Evolutionary conservation across 2,329 filamentous ascomycete genomes (phyloP).

Genomic region (Nemania sp.): DNA sequence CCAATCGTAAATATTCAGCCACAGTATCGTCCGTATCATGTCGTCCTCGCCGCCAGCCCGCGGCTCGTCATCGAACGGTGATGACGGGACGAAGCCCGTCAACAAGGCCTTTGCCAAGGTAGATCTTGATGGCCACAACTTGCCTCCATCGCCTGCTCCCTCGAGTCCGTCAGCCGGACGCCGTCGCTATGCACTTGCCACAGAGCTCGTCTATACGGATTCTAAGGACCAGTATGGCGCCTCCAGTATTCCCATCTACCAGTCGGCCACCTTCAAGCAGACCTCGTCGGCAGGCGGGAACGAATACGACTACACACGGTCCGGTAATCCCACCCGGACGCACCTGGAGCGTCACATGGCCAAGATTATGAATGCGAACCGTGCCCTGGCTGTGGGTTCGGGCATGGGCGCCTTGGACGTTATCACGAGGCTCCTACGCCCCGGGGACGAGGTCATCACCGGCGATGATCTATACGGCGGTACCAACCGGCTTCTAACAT

Average conservation of each 20-base stretch:
- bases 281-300: conserved; percentile 75
- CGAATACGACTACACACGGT: conserved; percentile 98
- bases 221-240: conserved; percentile 96
- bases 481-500: conserved; percentile 90
- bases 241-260: conserved; percentile 96
- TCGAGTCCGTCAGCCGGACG: conserved; percentile 85
- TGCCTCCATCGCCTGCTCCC: conserved; percentile 89
- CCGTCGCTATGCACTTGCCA: conserved; percentile 86
- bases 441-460: conserved; percentile 95
- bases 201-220: conserved; percentile 95
- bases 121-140: conserved; percentile 80
- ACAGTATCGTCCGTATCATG: conserved; percentile 22
- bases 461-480: conserved; percentile 97
- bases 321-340: conserved; percentile 93
- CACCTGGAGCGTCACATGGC: conserved; percentile 95
- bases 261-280: conserved; percentile 98
- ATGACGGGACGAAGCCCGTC: conserved; percentile 45
- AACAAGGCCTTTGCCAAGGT: conserved; percentile 63
- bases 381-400: conserved; percentile 89
- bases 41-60: conserved; percentile 32
- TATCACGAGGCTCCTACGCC: conserved; percentile 85
- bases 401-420: conserved; percentile 98
- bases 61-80: conserved; percentile 37
- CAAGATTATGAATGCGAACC: conserved; percentile 96
- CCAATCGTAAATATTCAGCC: neutral